Conservation (phyloP, 177 flowering plant genomes). For the Vitis hybrid region DNA sequence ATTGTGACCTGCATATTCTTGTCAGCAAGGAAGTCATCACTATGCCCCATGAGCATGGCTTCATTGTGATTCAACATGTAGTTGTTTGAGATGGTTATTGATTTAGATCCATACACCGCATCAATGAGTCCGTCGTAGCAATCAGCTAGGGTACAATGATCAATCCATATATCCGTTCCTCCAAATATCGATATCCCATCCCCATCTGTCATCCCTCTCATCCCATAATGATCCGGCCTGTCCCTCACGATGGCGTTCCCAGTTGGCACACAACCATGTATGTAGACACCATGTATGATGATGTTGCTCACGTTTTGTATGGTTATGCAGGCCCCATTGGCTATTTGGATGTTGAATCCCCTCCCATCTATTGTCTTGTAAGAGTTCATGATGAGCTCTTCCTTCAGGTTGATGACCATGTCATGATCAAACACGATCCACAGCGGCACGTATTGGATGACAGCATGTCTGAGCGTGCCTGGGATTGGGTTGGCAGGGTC, state of each 20-base stretch:
- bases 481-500: slow-evolving; percentile 35
- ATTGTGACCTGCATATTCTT: slow-evolving; percentile 50
- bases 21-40: slow-evolving; percentile 31
- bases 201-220: slow-evolving; percentile 35
- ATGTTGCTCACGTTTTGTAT: slow-evolving; percentile 39
- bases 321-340: slow-evolving; percentile 45
- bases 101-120: slow-evolving; percentile 37
- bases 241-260: slow-evolving; percentile 27
- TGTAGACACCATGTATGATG: slow-evolving; percentile 43
- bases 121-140: slow-evolving; percentile 55
- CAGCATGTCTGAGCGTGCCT: slow-evolving; percentile 48
- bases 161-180: slow-evolving; percentile 41
- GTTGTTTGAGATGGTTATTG: slow-evolving; percentile 49
- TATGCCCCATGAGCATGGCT: slow-evolving; percentile 53
- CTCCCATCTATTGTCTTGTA: slow-evolving; percentile 53
- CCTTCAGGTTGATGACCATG: slow-evolving; percentile 39
- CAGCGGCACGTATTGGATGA: slow-evolving; percentile 40
- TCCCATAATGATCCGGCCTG: slow-evolving; percentile 18
- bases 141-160: slow-evolving; percentile 40
- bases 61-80: slow-evolving; percentile 43
- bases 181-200: slow-evolving; percentile 52
- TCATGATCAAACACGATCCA: slow-evolving; percentile 49
- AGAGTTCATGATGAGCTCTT: slow-evolving; percentile 39
- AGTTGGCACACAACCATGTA: slow-evolving; percentile 35
- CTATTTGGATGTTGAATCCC: slow-evolving; percentile 37